Evolutionary conservation across 2,329 filamentous ascomycete species (phyloP).

Genomic region (Alternaria brassicicola): DNA sequence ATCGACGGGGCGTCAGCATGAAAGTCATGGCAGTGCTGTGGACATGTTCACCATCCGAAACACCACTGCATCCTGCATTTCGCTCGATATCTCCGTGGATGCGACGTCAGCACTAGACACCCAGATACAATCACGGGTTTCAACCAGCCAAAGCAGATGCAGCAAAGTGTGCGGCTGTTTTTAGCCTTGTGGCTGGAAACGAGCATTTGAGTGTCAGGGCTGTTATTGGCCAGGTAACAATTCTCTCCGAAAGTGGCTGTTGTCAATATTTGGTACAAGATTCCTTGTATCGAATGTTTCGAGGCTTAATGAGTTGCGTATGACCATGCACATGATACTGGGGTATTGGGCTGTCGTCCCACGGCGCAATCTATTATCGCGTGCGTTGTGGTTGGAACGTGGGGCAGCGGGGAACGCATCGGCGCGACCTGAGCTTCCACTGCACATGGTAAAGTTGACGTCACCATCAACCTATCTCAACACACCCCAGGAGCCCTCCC

Average conservation of each 20-base stretch:
- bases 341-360: accelerated
- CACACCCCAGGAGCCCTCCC: neutral
- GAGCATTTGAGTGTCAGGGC: no score
- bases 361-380: neutral
- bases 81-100: neutral
- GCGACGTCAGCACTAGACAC: neutral
- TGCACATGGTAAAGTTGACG: neutral
- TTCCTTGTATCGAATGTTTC: neutral
- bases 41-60: neutral
- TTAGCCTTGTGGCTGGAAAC: no score
- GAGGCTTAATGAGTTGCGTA: neutral
- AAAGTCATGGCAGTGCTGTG: neutral
- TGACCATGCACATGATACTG: neutral
- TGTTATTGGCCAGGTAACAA: no score
- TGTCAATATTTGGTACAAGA: no score
- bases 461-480: neutral
- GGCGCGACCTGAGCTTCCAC: neutral
- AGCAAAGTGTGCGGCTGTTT: no score
- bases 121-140: neutral
- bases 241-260: no score
- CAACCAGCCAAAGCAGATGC: neutral
- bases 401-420: neutral
- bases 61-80: neutral
- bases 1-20: neutral
- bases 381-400: neutral